Evolutionary conservation across 2,329 filamentous ascomycete species (phyloP).

Genomic region (Microdochium bolleyi): DNA sequence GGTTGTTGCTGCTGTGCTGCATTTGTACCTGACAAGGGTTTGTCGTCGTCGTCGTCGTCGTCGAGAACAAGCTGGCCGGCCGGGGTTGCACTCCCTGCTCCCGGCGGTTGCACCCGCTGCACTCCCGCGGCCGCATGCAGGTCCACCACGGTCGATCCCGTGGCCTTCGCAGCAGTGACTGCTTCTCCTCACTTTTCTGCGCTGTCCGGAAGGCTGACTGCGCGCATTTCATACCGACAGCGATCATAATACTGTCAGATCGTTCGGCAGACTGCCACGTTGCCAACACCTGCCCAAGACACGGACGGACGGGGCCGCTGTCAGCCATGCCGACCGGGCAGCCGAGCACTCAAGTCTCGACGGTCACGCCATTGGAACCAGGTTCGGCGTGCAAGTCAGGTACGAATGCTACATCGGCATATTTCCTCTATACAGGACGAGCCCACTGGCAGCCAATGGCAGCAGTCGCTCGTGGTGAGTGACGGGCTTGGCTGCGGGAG

Average conservation of each 20-base stretch:
- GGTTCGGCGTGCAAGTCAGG: not conserved
- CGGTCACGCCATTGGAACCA: not conserved
- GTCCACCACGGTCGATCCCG: not conserved
- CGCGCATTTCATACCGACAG: not conserved
- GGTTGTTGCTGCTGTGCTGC: not conserved
- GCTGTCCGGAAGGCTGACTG: not conserved
- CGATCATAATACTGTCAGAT: not conserved
- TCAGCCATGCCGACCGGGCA: not conserved
- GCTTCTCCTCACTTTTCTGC: not conserved
- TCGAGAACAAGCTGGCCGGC: not conserved
- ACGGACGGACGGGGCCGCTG: not conserved
- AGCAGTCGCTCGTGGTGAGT: not conserved
- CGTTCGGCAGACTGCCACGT: not conserved
- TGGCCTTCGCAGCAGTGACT: not conserved
- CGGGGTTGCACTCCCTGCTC: not conserved
- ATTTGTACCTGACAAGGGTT: not conserved
- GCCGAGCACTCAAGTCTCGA: not conserved
- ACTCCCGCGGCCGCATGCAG: not conserved
- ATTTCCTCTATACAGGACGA: not conserved
- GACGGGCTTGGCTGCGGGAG: not conserved
- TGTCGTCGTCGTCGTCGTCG: not conserved
- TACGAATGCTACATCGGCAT: not conserved
- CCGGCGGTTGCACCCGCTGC: not conserved
- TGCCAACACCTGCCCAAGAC: not conserved
- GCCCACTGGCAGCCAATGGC: not conserved